Conservation (phyloP, 2,329 filamentous ascomycete genomes). For the Fusarium verticillioides region DNA sequence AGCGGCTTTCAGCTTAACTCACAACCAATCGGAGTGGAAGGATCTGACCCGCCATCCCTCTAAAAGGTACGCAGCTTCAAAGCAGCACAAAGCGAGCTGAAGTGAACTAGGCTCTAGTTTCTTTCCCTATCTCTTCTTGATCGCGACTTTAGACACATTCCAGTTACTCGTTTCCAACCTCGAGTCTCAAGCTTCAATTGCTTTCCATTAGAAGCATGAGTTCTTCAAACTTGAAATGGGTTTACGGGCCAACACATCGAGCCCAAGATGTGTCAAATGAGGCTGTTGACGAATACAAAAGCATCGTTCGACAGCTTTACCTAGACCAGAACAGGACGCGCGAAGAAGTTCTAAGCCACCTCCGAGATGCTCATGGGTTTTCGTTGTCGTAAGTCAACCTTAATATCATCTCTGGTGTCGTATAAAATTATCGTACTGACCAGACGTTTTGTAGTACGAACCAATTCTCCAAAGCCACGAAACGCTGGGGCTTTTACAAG, state of each 20-base stretch:
- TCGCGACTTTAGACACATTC: rapidly evolving
- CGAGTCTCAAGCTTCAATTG: rapidly evolving
- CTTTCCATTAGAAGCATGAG: rapidly evolving
- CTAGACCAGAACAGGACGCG: neutral
- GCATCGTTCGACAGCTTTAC: neutral
- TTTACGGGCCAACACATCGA: neutral
- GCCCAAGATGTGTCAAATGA: neutral
- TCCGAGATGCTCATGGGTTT: rapidly evolving
- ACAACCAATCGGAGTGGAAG: rapidly evolving
- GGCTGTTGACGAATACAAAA: neutral
- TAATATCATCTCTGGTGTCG: neutral
- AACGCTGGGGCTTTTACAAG: neutral
- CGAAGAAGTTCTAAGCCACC: rapidly evolving
- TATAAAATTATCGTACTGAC: neutral
- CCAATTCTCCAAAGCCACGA: neutral
- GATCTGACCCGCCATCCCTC: neutral
- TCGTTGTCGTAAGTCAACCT: neutral
- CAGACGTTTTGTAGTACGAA: rapidly evolving
- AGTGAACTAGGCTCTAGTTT: neutral
- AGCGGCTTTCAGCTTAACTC: neutral
- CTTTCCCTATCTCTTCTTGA: neutral
- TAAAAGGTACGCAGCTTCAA: neutral
- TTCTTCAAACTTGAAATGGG: neutral
- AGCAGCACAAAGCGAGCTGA: rapidly evolving
- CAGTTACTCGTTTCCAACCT: rapidly evolving